Base-by-base conservation (phyloP, 2,329 filamentous ascomycete genomes). In the Ophiostoma triangulosporum region DNA sequence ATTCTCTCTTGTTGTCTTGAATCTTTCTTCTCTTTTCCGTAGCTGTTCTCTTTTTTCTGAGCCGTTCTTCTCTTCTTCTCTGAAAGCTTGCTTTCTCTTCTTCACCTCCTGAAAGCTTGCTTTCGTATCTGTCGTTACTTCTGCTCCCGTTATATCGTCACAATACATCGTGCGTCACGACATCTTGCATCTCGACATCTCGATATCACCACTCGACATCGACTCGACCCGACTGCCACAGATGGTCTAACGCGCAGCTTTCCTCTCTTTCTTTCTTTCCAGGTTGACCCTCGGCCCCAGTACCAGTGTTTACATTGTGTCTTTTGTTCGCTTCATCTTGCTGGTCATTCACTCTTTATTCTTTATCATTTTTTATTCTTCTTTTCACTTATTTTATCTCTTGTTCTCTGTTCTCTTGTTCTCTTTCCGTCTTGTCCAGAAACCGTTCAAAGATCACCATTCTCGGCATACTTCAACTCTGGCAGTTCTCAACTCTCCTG, bases 241-340 rank as follows among this genome's bases (percentile, higher is more conserved):
- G 15, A 32, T 48, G 46, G 46, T 24, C 43, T n/a, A 11, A 46
- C 43, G 26, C 26, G 6, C n/a, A 20, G n/a, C 46, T 38, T 33
- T 36, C 31, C 15, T 27, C 29, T 54, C 35, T 46, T 48, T 53
- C 45, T 49, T 57, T 54, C 50, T 45, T 54, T 57, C 55, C 54
- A 58, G 52, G 55, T 57, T 57, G 56, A 57, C 22, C 56, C 51
- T 56, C 51, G 53, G 53, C 55, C 52, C 43, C 43, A 46, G 43
- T n/a, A 32, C 22, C 48, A 35, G 50, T 51, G 46, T 32, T 26
- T 52, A 50, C 35, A 48, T 32, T 50, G 48, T n/a, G 35, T 20
- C 31, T 48, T 36, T 48, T 46, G 40, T 45, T 46, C 26, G 26
- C 15, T 8, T 33, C 24, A 48, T 53, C 9, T 49, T 48, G 27